phyloP scores from a whole-genome alignment of 805 yeast genomes.

The Wickerhamiella musiphila region DNA sequence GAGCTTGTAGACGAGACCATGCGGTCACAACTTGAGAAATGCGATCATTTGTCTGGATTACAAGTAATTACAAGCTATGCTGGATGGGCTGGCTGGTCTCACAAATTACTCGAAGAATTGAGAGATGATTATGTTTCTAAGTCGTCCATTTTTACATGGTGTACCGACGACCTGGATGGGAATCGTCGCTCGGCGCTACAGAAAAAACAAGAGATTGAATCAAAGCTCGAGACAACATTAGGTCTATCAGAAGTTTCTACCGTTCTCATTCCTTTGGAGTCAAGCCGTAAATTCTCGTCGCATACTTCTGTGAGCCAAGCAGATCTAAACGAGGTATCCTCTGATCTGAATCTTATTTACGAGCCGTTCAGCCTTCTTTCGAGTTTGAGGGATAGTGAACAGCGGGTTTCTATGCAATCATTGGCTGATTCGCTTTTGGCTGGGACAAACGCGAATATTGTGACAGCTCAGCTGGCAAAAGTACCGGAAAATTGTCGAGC shows the following conservation, averaged over 20 bases:
- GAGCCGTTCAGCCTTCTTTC: conserved; percentile 30
- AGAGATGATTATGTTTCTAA: conserved; percentile 28
- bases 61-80: conserved; percentile 49
- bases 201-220: conserved; percentile 2
- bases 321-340: conserved; percentile 10
- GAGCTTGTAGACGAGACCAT: conserved; percentile 44
- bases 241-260: conserved; percentile 9
- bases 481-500: not conserved
- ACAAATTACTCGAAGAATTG: conserved; percentile 32
- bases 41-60: conserved; percentile 60
- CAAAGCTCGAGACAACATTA: conserved; percentile 9
- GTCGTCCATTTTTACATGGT: conserved; percentile 11
- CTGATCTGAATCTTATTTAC: conserved; percentile 25
- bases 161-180: conserved; percentile 1
- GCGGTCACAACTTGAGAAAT: conserved; percentile 48
- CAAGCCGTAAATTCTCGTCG: not conserved
- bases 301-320: too few species aligned
- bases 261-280: conserved; percentile 11
- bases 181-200: not conserved
- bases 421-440: conserved; percentile 28
- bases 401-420: conserved; percentile 25
- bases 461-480: conserved; percentile 18
- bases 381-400: conserved; percentile 22
- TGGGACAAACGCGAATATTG: conserved; percentile 31
- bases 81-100: conserved; percentile 72